Conservation (phyloP, 2,329 filamentous ascomycete species). For the Simplicillium sp. region DNA sequence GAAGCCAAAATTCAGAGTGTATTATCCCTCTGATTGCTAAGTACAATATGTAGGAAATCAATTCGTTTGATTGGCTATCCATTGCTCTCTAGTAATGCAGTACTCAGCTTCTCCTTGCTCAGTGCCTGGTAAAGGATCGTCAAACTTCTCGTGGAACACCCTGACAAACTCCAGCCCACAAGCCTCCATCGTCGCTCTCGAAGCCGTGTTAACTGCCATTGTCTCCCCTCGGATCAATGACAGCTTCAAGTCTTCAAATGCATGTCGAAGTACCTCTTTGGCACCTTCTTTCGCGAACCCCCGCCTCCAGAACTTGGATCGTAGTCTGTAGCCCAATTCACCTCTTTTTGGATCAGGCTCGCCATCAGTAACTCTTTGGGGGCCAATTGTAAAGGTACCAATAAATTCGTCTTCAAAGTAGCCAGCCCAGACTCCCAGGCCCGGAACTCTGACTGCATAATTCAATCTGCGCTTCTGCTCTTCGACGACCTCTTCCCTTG, state of each 20-base stretch:
- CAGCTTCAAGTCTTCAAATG: slow-evolving; percentile 16
- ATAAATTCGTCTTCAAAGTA: slow-evolving; percentile 15
- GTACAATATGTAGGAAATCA: too few relatives aligned
- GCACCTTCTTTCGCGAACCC: slow-evolving; percentile 21
- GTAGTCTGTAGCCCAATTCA: slow-evolving; percentile 17
- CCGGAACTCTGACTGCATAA: neutral
- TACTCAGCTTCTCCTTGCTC: slow-evolving; percentile 18
- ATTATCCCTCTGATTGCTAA: too few relatives aligned
- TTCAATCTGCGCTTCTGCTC: neutral
- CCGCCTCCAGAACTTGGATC: slow-evolving; percentile 18
- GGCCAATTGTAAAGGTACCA: slow-evolving; percentile 19
- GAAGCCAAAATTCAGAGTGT: too few relatives aligned
- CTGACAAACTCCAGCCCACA: slow-evolving; percentile 7
- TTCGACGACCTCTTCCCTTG: neutral
- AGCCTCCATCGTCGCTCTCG: slow-evolving; percentile 10
- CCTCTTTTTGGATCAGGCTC: slow-evolving; percentile 3
- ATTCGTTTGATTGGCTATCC: neutral
- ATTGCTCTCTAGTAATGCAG: slow-evolving; percentile 12
- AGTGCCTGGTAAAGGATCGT: slow-evolving; percentile 12
- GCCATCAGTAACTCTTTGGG: slow-evolving; percentile 6
- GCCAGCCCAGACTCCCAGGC: slow-evolving; percentile 1
- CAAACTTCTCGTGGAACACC: slow-evolving; percentile 15
- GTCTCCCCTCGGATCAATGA: slow-evolving; percentile 16
- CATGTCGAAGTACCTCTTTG: slow-evolving; percentile 16
- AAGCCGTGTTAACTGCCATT: slow-evolving; percentile 19